Conservation (phyloP, 1,139 yeast species). For the Eremothecium sinecaudum region DNA sequence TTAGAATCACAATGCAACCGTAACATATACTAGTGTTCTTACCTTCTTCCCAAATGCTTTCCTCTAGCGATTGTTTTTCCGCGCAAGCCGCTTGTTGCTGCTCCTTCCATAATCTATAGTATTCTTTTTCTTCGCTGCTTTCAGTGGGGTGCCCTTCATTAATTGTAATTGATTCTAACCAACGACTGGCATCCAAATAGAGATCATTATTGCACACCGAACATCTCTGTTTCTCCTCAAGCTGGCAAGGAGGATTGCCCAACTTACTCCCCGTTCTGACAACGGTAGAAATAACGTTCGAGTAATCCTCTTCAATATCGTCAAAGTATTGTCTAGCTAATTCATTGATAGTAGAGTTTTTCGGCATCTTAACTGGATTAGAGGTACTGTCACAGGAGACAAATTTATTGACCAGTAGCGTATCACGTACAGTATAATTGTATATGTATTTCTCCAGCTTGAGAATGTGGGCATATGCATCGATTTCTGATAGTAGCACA, state of each 20-base stretch:
- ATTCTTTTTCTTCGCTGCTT: conserved; percentile 40
- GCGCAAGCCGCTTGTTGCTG: conserved; percentile 11
- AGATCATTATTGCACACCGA: conserved; percentile 44
- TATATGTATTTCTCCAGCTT: conserved; percentile 20
- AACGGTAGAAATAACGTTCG: conserved; percentile 89
- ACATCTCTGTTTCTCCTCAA: conserved; percentile 32
- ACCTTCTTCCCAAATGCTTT: conserved; percentile 14
- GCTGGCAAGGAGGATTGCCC: conserved; percentile 38
- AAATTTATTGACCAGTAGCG: conserved; percentile 14
- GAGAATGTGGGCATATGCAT: conserved; percentile 35
- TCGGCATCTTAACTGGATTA: conserved; percentile 34
- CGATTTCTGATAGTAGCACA: conserved; percentile 55
- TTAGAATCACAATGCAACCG: conserved; percentile 63
- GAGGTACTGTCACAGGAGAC: conserved; percentile 4
- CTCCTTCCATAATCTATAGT: conserved; percentile 32
- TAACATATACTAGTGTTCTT: conserved; percentile 45
- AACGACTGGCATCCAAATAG: conserved; percentile 48
- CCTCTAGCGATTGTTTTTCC: conserved; percentile 14
- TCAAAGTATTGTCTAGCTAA: conserved; percentile 66
- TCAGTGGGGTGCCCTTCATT: conserved; percentile 44
- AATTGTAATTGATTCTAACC: conserved; percentile 72
- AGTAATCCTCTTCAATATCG: conserved; percentile 69
- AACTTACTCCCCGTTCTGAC: conserved; percentile 82
- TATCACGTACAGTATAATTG: conserved; percentile 17
- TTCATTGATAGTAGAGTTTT: conserved; percentile 72